A percentile compares a stretch with the other conserved stretches of the same genome.
These are phyloP conservation scores for Amanita phalloides DNA, from an alignment of 768 basidiomycete species.

Conservation along the genomic window DNA sequence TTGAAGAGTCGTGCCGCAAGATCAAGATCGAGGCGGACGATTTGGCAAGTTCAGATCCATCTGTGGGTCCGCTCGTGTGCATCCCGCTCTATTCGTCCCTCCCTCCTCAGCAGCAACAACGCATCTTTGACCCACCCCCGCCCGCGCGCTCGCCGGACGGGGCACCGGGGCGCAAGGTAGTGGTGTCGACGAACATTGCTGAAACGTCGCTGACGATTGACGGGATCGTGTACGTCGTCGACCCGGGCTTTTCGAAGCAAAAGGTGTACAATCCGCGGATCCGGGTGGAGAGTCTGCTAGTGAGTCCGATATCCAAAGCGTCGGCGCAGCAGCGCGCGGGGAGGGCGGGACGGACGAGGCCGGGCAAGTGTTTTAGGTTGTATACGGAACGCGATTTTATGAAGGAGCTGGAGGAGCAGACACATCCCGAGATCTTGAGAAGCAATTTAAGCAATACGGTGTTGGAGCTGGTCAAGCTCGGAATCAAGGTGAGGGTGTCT, in stretches of 20 bases:
- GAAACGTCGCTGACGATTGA: slow-evolving; percentile 98
- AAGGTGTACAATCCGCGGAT: slow-evolving; percentile 98
- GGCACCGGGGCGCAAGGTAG: slow-evolving; percentile 85
- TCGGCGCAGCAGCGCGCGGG: slow-evolving; percentile 94
- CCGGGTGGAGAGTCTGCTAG: slow-evolving; percentile 87
- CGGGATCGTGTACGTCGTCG: slow-evolving; percentile 98
- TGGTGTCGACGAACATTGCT: slow-evolving; percentile 94
- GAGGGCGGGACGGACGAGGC: slow-evolving; percentile 90
- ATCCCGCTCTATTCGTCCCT: slow-evolving; percentile 94
- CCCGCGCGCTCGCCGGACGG: slow-evolving; percentile 46
- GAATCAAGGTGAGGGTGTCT: slow-evolving; percentile 53
- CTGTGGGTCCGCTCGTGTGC: slow-evolving; percentile 80
- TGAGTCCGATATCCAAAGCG: slow-evolving; percentile 94
- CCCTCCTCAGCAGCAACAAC: slow-evolving; percentile 90
- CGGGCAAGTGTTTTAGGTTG: slow-evolving; percentile 94
- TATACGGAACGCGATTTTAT: slow-evolving; percentile 98
- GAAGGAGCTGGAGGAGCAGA: slow-evolving; percentile 92
- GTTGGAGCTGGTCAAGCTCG: slow-evolving; percentile 87
- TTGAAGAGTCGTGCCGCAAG: slow-evolving; percentile 91
- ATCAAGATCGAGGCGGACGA: slow-evolving; percentile 89
- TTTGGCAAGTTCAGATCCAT: slow-evolving; percentile 55
- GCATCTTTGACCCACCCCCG: slow-evolving; percentile 91
- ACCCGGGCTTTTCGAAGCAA: slow-evolving; percentile 96
- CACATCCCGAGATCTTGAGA: slow-evolving; percentile 90
- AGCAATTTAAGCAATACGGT: slow-evolving; percentile 93